These are phyloP conservation scores for Lachnellula suecica DNA, from an alignment of 2,329 filamentous ascomycete genomes.

Conservation along the genomic window DNA sequence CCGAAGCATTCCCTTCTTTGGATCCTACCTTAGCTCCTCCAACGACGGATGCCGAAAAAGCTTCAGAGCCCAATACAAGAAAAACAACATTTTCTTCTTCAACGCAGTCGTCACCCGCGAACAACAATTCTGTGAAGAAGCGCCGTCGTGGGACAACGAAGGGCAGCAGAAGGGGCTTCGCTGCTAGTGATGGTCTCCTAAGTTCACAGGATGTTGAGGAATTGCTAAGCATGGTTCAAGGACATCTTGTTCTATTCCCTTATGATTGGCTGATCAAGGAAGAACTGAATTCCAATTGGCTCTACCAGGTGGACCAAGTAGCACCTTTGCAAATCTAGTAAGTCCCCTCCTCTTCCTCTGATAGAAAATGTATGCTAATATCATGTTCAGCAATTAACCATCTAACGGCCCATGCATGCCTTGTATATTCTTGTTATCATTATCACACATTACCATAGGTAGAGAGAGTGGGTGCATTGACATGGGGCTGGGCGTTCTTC, in stretches of 20 bases:
- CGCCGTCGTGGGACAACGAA: slow-evolving; percentile 67
- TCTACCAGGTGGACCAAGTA: slow-evolving; percentile 94
- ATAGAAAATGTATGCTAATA: slow-evolving; percentile 10
- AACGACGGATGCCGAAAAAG: slow-evolving; percentile 24
- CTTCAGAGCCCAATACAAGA: slow-evolving; percentile 42
- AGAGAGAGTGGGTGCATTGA: slow-evolving; percentile 4
- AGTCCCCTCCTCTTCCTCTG: slow-evolving; percentile 39
- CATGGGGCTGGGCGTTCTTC: slow-evolving; percentile 11
- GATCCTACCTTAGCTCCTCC: slow-evolving; percentile 33
- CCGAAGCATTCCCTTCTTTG: slow-evolving; percentile 47
- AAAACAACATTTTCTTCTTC: slow-evolving; percentile 55
- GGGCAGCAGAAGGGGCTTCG: slow-evolving; percentile 62
- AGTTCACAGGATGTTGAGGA: slow-evolving; percentile 76
- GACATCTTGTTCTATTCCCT: slow-evolving; percentile 86
- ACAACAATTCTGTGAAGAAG: slow-evolving; percentile 52
- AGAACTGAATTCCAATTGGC: slow-evolving; percentile 91
- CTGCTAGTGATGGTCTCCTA: slow-evolving; percentile 72
- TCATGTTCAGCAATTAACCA: slow-evolving; percentile 19
- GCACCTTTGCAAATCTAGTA: slow-evolving; percentile 97
- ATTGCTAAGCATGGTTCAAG: slow-evolving; percentile 78
- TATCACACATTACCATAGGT: background rate
- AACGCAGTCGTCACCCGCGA: slow-evolving; percentile 7
- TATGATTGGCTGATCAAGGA: slow-evolving; percentile 95
- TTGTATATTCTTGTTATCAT: background rate
- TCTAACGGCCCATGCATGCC: slow-evolving; percentile 19